These are phyloP conservation scores for Wickerhamiella alocasiicola DNA, from an alignment of 805 yeast species.

Conservation along the genomic window DNA sequence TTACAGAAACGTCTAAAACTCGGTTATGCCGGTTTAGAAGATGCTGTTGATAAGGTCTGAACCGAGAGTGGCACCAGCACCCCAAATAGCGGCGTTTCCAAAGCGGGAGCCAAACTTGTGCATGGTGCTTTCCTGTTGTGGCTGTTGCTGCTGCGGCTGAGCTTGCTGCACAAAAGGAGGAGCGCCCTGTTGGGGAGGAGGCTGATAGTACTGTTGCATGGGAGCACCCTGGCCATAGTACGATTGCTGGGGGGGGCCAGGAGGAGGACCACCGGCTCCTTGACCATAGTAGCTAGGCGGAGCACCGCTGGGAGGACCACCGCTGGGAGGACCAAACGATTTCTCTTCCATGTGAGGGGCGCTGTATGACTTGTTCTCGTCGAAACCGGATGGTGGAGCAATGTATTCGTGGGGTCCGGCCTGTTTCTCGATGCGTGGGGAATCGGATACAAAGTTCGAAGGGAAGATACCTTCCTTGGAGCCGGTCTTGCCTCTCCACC, in stretches of 20 bases:
- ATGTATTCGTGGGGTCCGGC: slow-evolving; percentile 14
- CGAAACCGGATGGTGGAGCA: slow-evolving; percentile 18
- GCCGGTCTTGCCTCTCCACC: slow-evolving; percentile 71
- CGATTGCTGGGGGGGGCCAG: slow-evolving; percentile 21
- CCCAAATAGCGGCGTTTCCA: slow-evolving; percentile 81
- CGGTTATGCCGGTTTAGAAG: no score
- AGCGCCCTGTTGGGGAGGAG: slow-evolving; percentile 19
- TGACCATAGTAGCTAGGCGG: slow-evolving; percentile 7
- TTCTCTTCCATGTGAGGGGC: slow-evolving; percentile 17
- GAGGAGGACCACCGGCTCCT: slow-evolving; percentile 9
- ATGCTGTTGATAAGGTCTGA: slow-evolving; percentile 49
- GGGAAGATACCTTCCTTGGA: slow-evolving; percentile 79
- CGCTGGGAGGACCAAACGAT: no score
- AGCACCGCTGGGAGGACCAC: no score
- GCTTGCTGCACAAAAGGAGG: slow-evolving; percentile 15
- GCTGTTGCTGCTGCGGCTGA: slow-evolving; percentile 13
- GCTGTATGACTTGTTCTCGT: slow-evolving; percentile 17
- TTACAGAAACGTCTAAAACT: no score
- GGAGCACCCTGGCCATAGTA: slow-evolving; percentile 31
- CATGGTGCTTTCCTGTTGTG: slow-evolving; percentile 14
- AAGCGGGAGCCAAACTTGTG: slow-evolving; percentile 49
- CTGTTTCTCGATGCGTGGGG: slow-evolving; percentile 7
- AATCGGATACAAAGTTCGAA: slow-evolving; percentile 52
- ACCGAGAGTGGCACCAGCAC: slow-evolving; percentile 92
- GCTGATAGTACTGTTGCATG: slow-evolving; percentile 22